phyloP scores from a whole-genome alignment of 2,329 filamentous ascomycete species.

The Alternaria brassicae region DNA sequence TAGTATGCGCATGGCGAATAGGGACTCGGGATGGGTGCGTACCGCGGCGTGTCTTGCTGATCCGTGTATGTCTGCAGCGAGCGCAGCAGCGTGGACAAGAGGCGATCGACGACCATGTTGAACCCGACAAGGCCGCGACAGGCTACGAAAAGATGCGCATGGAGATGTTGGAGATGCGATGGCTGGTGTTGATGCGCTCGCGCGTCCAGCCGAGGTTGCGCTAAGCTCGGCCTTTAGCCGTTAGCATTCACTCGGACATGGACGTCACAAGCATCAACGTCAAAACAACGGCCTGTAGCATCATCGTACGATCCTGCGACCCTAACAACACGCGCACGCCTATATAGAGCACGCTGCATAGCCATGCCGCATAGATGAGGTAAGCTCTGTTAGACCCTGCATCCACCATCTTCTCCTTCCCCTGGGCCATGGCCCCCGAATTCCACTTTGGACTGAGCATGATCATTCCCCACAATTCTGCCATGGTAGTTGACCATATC shows the following conservation, averaged over 20 bases:
- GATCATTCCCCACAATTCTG: not conserved
- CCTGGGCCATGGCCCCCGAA: not conserved
- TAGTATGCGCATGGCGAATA: slow-evolving; percentile 28
- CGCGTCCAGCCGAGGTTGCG: slow-evolving; percentile 40
- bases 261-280: slow-evolving; percentile 22
- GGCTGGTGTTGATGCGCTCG: slow-evolving; percentile 29
- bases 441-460: not conserved
- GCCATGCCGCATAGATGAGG: slow-evolving; percentile 45
- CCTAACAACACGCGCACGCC: slow-evolving; percentile 3
- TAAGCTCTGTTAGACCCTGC: slow-evolving; percentile 10
- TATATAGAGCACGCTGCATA: not conserved
- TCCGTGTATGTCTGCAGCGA: slow-evolving; percentile 66
- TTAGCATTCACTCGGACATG: slow-evolving; percentile 18
- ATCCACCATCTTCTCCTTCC: not conserved
- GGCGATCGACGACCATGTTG: slow-evolving; percentile 70
- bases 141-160: slow-evolving; percentile 10
- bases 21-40: slow-evolving; percentile 26
- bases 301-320: not conserved
- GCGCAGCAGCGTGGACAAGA: slow-evolving; percentile 71
- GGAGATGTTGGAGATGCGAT: slow-evolving; percentile 2
- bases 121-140: slow-evolving; percentile 8
- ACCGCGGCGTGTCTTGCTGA: slow-evolving; percentile 67
- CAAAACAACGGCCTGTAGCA: slow-evolving; percentile 1
- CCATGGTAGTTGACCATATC: slow-evolving; percentile 6
- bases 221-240: slow-evolving; percentile 24